A percentile compares a stretch with the other conserved stretches of the same genome.
phyloP scores from a whole-genome alignment of 75 land plant genomes.

The Azolla pinnata region DNA sequence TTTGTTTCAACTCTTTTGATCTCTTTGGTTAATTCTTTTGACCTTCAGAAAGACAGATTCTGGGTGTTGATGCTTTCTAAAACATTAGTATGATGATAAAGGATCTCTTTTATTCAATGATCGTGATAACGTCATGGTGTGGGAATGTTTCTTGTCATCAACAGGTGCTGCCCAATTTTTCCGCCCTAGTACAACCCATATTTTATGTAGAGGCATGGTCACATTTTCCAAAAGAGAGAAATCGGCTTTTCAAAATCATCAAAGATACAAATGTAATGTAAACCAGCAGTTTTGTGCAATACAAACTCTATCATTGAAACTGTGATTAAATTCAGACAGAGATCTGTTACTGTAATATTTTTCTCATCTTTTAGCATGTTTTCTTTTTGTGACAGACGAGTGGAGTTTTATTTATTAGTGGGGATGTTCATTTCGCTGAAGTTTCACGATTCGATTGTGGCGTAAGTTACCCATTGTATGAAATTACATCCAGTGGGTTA shows the following conservation, averaged over 20 bases:
- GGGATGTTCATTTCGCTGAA: slow-evolving; percentile 88
- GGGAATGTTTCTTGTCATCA: not conserved
- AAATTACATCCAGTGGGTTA: slow-evolving; percentile 80
- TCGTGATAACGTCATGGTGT: too few relatives aligned
- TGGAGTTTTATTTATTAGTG: slow-evolving; percentile 85
- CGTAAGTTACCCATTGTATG: slow-evolving; percentile 58
- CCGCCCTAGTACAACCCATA: slow-evolving; percentile 52
- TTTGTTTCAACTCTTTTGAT: too few relatives aligned
- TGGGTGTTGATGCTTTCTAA: too few relatives aligned
- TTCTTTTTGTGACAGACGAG: slow-evolving; percentile 33
- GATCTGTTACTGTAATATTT: not conserved
- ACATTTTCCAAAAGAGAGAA: slow-evolving; percentile 64
- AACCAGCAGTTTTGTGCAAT: too few relatives aligned
- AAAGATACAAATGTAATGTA: slow-evolving; percentile 46
- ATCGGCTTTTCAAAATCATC: slow-evolving; percentile 50
- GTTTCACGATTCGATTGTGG: slow-evolving; percentile 77
- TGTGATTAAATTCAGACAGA: not conserved
- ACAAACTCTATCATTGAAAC: not conserved
- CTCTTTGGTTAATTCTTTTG: too few relatives aligned
- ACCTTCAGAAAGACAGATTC: too few relatives aligned
- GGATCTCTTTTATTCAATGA: not conserved
- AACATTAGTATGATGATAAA: not conserved
- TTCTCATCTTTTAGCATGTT: slow-evolving; percentile 1
- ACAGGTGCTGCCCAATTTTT: slow-evolving; percentile 27
- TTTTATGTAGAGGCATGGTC: slow-evolving; percentile 68